Conservation (phyloP, 2,329 filamentous ascomycete species). For the Paecilomyces variotii region DNA sequence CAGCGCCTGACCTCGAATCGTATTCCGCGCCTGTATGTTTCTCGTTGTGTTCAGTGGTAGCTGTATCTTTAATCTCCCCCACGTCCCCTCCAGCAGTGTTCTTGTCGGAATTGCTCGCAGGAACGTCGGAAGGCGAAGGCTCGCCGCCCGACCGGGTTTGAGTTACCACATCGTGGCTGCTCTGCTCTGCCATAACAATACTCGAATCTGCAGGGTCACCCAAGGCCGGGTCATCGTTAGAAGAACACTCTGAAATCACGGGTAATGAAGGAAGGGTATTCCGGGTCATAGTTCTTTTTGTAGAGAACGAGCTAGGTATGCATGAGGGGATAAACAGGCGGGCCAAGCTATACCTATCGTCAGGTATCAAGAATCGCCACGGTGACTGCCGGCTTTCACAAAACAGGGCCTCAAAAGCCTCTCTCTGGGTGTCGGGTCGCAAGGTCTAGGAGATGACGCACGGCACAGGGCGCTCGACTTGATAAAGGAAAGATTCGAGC, state of each 20-base stretch:
- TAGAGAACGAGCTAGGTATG: conserved; percentile 6
- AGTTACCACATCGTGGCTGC: conserved; percentile 63
- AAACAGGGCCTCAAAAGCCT: background rate
- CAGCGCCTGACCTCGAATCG: conserved; percentile 14
- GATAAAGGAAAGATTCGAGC: conserved; percentile 14
- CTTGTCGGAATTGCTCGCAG: conserved; percentile 52
- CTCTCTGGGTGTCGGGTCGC: conserved; percentile 21
- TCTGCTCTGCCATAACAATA: conserved; percentile 67
- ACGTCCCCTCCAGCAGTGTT: conserved; percentile 44
- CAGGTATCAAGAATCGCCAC: conserved; percentile 37
- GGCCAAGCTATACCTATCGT: conserved; percentile 30
- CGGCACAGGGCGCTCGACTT: conserved; percentile 17
- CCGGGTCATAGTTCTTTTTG: conserved; percentile 5
- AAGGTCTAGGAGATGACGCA: conserved; percentile 18
- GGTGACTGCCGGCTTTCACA: conserved; percentile 20
- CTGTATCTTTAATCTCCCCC: conserved; percentile 35
- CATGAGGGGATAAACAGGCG: conserved; percentile 11
- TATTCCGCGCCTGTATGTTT: conserved; percentile 15
- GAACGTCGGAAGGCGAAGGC: conserved; percentile 56
- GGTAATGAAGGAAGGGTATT: conserved; percentile 11
- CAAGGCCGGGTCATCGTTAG: conserved; percentile 26
- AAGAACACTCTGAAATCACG: conserved; percentile 17
- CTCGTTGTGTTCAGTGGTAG: conserved; percentile 23
- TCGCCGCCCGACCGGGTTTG: conserved; percentile 60
- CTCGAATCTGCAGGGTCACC: conserved; percentile 36